These are phyloP conservation scores for Podospora anserina DNA, from an alignment of 495 filamentous ascomycete species.

Conservation along the genomic window DNA sequence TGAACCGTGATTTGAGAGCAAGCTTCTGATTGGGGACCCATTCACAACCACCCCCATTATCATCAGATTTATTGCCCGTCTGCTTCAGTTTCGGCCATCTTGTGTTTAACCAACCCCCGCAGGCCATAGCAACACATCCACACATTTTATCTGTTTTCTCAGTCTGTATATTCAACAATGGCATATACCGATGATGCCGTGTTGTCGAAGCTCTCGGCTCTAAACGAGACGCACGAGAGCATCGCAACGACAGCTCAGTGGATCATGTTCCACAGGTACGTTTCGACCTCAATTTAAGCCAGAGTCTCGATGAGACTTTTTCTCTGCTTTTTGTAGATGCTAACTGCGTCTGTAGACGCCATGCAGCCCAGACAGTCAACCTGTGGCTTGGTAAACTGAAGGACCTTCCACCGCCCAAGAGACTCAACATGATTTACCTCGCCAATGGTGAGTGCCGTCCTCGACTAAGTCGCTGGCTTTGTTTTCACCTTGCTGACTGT, in stretches of 20 bases:
- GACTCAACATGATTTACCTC: conserved; percentile 88
- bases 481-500: conserved; percentile 16
- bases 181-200: conserved; percentile 93
- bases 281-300: conserved; percentile 1
- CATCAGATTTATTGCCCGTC: background rate
- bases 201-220: conserved; percentile 84
- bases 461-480: background rate
- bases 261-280: conserved; percentile 98
- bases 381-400: conserved; percentile 87
- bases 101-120: background rate
- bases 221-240: conserved; percentile 95
- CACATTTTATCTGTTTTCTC: background rate
- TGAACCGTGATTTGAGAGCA: conserved; percentile 17
- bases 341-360: conserved; percentile 57
- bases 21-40: conserved; percentile 9
- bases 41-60: background rate
- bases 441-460: conserved; percentile 69
- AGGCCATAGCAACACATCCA: background rate
- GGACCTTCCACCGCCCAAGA: conserved; percentile 76
- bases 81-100: background rate
- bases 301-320: background rate
- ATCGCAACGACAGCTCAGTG: conserved; percentile 95
- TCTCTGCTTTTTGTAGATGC: conserved; percentile 8
- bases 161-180: conserved; percentile 50
- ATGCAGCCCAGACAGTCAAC: conserved; percentile 82